phyloP scores from a whole-genome alignment of 2,329 filamentous ascomycete genomes.

The Colletotrichum endophyticum region DNA sequence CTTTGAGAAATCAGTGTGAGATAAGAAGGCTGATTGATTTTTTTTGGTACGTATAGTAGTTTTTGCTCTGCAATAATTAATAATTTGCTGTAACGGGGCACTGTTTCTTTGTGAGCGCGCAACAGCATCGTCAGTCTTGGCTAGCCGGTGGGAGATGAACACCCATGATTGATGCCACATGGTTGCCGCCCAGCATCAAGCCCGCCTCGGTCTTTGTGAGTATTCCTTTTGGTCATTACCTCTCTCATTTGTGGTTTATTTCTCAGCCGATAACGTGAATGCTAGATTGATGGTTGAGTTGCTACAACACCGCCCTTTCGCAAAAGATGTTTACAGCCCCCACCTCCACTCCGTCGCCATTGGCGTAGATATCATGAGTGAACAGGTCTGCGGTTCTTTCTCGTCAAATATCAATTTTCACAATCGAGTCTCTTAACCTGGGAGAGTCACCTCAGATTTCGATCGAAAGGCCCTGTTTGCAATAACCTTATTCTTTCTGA shows the following conservation, averaged over 20 bases:
- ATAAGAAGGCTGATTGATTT: neutral
- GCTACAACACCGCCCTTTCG: rapidly evolving
- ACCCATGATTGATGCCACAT: neutral
- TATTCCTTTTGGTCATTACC: neutral
- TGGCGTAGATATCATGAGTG: rapidly evolving
- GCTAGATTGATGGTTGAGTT: neutral
- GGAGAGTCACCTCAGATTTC: neutral
- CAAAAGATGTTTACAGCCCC: neutral
- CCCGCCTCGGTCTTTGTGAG: neutral
- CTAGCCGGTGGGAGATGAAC: neutral
- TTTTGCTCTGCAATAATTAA: neutral
- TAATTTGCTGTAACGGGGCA: rapidly evolving
- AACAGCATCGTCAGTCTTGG: neutral
- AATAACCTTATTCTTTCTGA: neutral
- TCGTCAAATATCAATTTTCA: neutral
- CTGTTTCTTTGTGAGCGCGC: neutral
- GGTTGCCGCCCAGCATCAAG: neutral
- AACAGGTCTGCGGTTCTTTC: neutral
- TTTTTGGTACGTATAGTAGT: neutral
- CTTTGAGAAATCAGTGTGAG: neutral
- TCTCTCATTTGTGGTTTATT: neutral
- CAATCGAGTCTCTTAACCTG: neutral
- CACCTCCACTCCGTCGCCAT: neutral
- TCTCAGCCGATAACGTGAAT: neutral
- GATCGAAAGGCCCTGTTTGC: neutral